phyloP scores from a whole-genome alignment of 2,329 filamentous ascomycete species.

The Colletotrichum sublineola region DNA sequence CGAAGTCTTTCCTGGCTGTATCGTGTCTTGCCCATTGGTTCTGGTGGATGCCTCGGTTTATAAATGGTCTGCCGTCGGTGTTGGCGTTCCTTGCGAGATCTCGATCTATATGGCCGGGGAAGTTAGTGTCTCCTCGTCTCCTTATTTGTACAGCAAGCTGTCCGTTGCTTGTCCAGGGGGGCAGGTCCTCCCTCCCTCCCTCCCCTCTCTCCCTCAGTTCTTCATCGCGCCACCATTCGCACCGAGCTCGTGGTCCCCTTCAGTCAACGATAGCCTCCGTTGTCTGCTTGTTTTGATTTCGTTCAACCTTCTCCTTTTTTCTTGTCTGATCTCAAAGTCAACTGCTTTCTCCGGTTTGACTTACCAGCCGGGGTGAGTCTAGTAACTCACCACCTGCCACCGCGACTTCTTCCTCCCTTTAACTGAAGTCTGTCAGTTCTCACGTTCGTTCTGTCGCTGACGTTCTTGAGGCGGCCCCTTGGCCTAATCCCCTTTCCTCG shows the following conservation, averaged over 20 bases:
- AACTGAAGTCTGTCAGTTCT: conserved; percentile 32
- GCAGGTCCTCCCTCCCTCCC: background rate
- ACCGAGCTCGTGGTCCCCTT: conserved; percentile 1
- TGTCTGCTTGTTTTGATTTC: background rate
- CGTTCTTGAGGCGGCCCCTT: conserved; percentile 1
- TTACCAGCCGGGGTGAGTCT: conserved; percentile 28
- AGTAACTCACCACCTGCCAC: conserved; percentile 5
- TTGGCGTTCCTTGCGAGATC: conserved; percentile 23
- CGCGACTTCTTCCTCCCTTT: conserved; percentile 3
- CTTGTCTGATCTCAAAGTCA: conserved; percentile 34
- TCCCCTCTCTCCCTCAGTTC: conserved; percentile 2
- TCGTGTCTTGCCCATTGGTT: conserved; percentile 2
- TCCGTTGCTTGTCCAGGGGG: conserved; percentile 20
- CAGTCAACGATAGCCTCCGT: background rate
- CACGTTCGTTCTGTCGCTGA: conserved; percentile 22
- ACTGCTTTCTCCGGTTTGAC: conserved; percentile 24
- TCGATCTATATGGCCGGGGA: conserved; percentile 29
- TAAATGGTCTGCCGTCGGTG: conserved; percentile 32
- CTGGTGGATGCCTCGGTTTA: conserved; percentile 8
- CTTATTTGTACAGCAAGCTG: conserved; percentile 25
- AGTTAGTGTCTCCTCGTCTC: conserved; percentile 28
- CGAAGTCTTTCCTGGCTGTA: conserved; percentile 18
- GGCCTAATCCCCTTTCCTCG: background rate
- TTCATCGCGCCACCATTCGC: conserved; percentile 27
- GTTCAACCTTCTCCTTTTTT: background rate